Evolutionary conservation across 805 yeast species (phyloP).

Genomic region (Ascoidea tarda): DNA sequence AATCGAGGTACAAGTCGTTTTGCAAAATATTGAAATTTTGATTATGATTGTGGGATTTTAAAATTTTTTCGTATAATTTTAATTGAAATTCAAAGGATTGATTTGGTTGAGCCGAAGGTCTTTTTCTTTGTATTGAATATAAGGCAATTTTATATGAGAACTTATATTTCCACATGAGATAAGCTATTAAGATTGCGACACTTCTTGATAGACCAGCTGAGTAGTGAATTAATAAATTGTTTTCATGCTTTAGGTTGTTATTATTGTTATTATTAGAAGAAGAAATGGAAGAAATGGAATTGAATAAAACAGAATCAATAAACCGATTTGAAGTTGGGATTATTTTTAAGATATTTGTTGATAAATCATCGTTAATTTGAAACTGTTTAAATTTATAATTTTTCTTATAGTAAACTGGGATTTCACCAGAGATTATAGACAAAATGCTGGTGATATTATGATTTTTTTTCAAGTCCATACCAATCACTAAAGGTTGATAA

Average conservation of each 20-base stretch:
- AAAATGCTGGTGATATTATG: slow-evolving; percentile 57
- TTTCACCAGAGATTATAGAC: slow-evolving; percentile 50
- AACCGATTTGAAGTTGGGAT: slow-evolving; percentile 51
- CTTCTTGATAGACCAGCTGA: slow-evolving; percentile 92
- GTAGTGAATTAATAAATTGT: slow-evolving; percentile 52
- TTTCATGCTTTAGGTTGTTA: slow-evolving; percentile 24
- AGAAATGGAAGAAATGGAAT: slow-evolving; percentile 15
- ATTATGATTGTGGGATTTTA: no score
- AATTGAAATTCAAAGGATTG: not conserved
- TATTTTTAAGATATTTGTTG: slow-evolving; percentile 47
- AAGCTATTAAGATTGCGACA: slow-evolving; percentile 76
- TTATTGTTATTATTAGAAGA: slow-evolving; percentile 5
- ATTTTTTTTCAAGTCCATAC: slow-evolving; percentile 32
- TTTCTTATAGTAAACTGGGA: slow-evolving; percentile 35
- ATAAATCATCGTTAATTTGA: slow-evolving; percentile 58
- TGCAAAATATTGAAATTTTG: no score
- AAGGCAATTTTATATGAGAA: slow-evolving; percentile 47
- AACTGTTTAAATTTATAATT: slow-evolving; percentile 44
- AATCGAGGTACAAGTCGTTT: not conserved
- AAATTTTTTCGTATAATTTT: no score
- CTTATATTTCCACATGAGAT: slow-evolving; percentile 66
- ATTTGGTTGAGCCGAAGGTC: slow-evolving; percentile 55
- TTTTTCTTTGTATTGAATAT: slow-evolving; percentile 59
- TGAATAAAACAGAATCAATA: slow-evolving; percentile 49
- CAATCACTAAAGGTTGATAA: slow-evolving; percentile 44